These are phyloP conservation scores for Aspergillus fijiensis DNA, from an alignment of 2,329 filamentous ascomycete species.

Conservation along the genomic window DNA sequence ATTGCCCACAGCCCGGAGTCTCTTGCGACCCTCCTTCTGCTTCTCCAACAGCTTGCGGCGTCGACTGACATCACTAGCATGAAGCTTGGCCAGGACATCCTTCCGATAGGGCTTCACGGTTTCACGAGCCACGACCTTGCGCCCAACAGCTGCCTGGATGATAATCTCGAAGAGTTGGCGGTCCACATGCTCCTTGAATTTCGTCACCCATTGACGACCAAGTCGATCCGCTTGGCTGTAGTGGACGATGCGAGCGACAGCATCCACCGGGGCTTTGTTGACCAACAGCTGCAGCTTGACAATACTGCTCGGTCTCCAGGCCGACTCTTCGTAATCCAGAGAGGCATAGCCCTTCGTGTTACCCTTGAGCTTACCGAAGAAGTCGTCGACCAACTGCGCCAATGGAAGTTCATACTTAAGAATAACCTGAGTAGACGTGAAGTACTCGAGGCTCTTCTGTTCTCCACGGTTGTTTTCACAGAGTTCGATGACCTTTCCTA, in stretches of 20 bases:
- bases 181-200: slow-evolving; percentile 96
- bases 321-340: slow-evolving; percentile 94
- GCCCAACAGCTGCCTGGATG: slow-evolving; percentile 86
- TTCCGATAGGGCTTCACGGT: slow-evolving; percentile 97
- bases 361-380: slow-evolving; percentile 95
- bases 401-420: slow-evolving; percentile 88
- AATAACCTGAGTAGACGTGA: slow-evolving; percentile 89
- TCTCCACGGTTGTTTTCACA: slow-evolving; percentile 87
- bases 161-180: slow-evolving; percentile 96
- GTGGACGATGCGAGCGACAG: slow-evolving; percentile 88
- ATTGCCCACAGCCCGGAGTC: slow-evolving; percentile 73
- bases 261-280: slow-evolving; percentile 90
- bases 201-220: slow-evolving; percentile 83
- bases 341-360: slow-evolving; percentile 93
- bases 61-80: slow-evolving; percentile 82
- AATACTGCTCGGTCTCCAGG: slow-evolving; percentile 76
- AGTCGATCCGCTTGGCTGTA: slow-evolving; percentile 75
- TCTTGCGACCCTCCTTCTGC: slow-evolving; percentile 94
- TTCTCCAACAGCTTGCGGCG: slow-evolving; percentile 88
- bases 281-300: slow-evolving; percentile 90
- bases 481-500: slow-evolving; percentile 91
- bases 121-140: slow-evolving; percentile 81
- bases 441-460: slow-evolving; percentile 86
- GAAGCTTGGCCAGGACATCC: slow-evolving; percentile 88
- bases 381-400: slow-evolving; percentile 88